Evolutionary conservation across 2,329 filamentous ascomycete species (phyloP).

Genomic region (Cladosporium phlei): DNA sequence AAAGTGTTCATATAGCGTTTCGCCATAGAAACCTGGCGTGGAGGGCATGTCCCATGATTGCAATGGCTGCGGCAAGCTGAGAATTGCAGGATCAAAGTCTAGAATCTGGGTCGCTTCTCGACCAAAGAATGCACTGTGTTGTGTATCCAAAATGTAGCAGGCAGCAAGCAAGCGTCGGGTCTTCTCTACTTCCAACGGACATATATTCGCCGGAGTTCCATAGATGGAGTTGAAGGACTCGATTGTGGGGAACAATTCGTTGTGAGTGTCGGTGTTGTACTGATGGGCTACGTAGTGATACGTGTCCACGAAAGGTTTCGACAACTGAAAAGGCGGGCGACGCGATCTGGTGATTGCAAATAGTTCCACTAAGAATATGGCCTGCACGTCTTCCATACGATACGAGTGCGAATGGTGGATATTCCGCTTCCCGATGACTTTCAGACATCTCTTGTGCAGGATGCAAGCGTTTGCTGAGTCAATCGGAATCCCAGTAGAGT

Average conservation of each 20-base stretch:
- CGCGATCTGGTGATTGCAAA: conserved; percentile 40
- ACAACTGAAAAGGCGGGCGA: conserved; percentile 34
- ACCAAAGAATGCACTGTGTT: conserved; percentile 32
- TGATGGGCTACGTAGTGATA: conserved; percentile 25
- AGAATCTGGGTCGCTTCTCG: conserved; percentile 14
- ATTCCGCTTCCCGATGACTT: conserved; percentile 33
- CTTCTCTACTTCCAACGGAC: no score
- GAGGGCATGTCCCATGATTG: conserved; percentile 32
- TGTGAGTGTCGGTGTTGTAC: conserved; percentile 22
- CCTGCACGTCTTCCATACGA: conserved; percentile 39
- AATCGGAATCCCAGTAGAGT: conserved; percentile 33
- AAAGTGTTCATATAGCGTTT: not conserved
- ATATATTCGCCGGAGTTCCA: no score
- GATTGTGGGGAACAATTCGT: conserved; percentile 18
- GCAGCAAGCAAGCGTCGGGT: conserved; percentile 31
- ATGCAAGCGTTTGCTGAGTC: conserved; percentile 34
- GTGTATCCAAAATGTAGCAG: conserved; percentile 40
- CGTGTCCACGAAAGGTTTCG: conserved; percentile 35
- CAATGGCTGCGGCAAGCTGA: conserved; percentile 35
- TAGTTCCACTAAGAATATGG: conserved; percentile 40
- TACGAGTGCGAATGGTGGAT: conserved; percentile 21
- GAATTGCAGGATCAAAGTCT: conserved; percentile 23
- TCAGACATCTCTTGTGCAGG: conserved; percentile 39
- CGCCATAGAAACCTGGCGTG: no score
- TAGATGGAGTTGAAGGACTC: no score